These are phyloP conservation scores for Scedosporium apiospermum DNA, from an alignment of 2,329 filamentous ascomycete species.

Conservation along the genomic window DNA sequence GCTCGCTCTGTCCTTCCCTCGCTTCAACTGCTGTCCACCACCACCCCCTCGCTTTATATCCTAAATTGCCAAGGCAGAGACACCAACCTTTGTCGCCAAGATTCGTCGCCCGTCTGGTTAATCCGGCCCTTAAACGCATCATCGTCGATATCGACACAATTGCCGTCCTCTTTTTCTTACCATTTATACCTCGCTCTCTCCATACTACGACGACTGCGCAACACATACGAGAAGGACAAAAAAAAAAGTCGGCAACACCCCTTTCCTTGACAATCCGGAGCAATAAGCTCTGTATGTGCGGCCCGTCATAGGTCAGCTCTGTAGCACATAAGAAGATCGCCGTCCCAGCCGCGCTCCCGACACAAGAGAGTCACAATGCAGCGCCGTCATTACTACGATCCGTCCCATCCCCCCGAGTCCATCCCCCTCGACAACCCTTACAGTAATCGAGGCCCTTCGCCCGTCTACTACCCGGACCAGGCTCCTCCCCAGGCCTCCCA, in stretches of 20 bases:
- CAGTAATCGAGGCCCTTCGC: slow-evolving; percentile 4
- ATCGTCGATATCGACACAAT: not conserved
- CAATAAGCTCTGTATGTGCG: not conserved
- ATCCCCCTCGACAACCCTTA: slow-evolving; percentile 7
- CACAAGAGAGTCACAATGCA: slow-evolving; percentile 9
- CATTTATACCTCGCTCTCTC: not conserved
- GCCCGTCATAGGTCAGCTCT: not conserved
- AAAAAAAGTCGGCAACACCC: not conserved
- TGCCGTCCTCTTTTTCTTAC: not conserved
- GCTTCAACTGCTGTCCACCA: not conserved
- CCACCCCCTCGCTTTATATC: slow-evolving; percentile 2
- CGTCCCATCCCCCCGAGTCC: slow-evolving; percentile 4
- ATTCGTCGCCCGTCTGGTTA: not conserved
- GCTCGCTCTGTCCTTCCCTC: not conserved
- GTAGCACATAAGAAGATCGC: slow-evolving; percentile 6
- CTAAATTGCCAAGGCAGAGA: slow-evolving; percentile 5
- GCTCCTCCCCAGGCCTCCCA: slow-evolving; percentile 9
- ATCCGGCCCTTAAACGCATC: not conserved
- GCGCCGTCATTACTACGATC: slow-evolving; percentile 12
- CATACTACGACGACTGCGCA: not conserved
- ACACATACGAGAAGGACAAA: not conserved
- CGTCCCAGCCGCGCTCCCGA: slow-evolving; percentile 3
- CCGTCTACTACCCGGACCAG: slow-evolving; percentile 7
- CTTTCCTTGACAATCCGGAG: not conserved
- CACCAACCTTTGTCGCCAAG: not conserved